phyloP scores from a whole-genome alignment of 2,329 filamentous ascomycete genomes.

The Colletotrichum karsti region DNA sequence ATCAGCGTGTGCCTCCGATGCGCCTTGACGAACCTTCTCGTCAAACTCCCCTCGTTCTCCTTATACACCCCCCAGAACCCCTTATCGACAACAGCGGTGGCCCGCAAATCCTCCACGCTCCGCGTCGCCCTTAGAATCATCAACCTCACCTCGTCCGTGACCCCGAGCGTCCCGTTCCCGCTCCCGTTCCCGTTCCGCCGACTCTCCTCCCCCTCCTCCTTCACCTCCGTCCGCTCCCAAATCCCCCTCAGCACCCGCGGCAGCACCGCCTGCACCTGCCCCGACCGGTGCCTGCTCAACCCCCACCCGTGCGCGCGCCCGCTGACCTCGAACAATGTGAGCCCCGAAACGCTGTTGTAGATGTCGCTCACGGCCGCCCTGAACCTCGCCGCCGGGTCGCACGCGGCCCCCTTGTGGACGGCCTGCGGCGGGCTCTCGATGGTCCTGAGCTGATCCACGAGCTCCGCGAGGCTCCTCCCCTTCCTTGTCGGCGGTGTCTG shows the following conservation, averaged over 20 bases:
- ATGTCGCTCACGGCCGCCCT: conserved; percentile 57
- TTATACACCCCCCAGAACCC: conserved; percentile 55
- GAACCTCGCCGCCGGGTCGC: conserved; percentile 58
- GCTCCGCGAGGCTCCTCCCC: conserved; percentile 52
- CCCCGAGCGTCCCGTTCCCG: conserved; percentile 29
- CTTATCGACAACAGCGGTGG: conserved; percentile 50
- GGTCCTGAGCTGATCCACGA: conserved; percentile 52
- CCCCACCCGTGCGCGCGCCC: conserved; percentile 59
- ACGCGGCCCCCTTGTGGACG: conserved; percentile 51
- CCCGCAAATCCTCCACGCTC: conserved; percentile 50
- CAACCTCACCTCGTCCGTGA: conserved; percentile 47
- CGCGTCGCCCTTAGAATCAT: conserved; percentile 50
- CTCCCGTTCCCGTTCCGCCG: background rate
- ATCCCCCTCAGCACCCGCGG: background rate
- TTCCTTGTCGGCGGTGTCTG: no score
- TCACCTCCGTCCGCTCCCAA: background rate
- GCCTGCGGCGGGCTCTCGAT: conserved; percentile 54
- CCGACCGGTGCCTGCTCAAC: conserved; percentile 47
- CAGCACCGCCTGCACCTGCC: conserved; percentile 44
- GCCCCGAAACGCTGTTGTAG: conserved; percentile 57
- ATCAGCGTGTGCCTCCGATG: conserved; percentile 18
- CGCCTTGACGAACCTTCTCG: conserved; percentile 36
- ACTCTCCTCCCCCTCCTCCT: background rate
- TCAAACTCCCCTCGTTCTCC: conserved; percentile 49
- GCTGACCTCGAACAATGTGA: conserved; percentile 58